Evolutionary conservation across 345 rosid genomes (phyloP).

Genomic region (Trapa incisa): DNA sequence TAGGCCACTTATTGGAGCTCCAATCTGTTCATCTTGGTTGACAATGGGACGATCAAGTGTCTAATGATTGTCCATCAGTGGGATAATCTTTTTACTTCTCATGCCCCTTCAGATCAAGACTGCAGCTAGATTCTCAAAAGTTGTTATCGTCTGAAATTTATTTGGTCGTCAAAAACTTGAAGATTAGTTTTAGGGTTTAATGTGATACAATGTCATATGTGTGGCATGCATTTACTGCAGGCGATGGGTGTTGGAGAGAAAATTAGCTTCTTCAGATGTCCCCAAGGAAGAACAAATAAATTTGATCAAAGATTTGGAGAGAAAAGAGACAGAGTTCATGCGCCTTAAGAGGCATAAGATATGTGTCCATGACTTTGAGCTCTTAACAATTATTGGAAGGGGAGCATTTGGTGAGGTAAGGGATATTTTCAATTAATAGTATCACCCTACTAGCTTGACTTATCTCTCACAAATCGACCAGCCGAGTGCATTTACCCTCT

Average conservation of each 20-base stretch:
- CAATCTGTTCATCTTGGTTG: not conserved
- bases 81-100: not conserved
- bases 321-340: constrained; percentile 93
- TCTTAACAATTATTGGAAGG: constrained; percentile 74
- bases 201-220: not conserved
- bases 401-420: constrained; percentile 98
- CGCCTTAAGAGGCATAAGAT: constrained; percentile 90
- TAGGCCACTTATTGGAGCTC: not conserved
- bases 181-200: not conserved
- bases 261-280: constrained; percentile 75
- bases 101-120: not conserved
- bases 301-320: constrained; percentile 84
- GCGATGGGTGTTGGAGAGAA: constrained; percentile 89
- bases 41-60: not conserved
- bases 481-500: not conserved
- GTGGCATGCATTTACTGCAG: constrained; percentile 32
- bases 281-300: constrained; percentile 79
- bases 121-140: not conserved
- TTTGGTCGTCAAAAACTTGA: not conserved
- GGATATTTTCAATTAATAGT: not conserved
- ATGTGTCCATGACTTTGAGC: constrained; percentile 90
- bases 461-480: not conserved
- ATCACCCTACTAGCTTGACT: not conserved
- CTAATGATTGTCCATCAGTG: not conserved
- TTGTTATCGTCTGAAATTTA: not conserved